Percentiles rank a stretch among this genome's conserved stretches.
Conservation (phyloP, 2,329 filamentous ascomycete species). For the Didymella lethalis region DNA sequence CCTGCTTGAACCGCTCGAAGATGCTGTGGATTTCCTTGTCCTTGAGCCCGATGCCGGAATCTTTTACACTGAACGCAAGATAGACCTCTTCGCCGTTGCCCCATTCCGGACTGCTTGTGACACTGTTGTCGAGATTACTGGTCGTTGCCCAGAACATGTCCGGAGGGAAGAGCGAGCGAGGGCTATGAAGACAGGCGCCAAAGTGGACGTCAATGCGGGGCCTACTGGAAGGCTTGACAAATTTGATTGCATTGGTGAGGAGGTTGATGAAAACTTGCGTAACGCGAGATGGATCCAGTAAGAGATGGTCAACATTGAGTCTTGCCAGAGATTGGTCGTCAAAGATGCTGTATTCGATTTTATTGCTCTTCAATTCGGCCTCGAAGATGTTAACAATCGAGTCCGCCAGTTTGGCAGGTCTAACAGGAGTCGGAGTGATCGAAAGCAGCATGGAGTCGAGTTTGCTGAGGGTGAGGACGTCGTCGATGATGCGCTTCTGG, state of each 20-base stretch:
- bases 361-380: conserved; percentile 47
- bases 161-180: conserved; percentile 36
- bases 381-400: conserved; percentile 52
- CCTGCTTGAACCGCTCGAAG: conserved; percentile 49
- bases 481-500: conserved; percentile 59
- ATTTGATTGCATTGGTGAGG: conserved; percentile 63
- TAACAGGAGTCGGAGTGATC: conserved; percentile 53
- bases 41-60: conserved; percentile 54
- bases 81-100: conserved; percentile 51
- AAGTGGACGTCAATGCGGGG: conserved; percentile 51
- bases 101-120: conserved; percentile 46
- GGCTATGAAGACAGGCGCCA: conserved; percentile 41
- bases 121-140: conserved; percentile 29
- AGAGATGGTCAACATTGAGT: conserved; percentile 50
- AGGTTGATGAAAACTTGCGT: conserved; percentile 82
- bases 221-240: conserved; percentile 48
- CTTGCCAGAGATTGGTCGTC: conserved; percentile 49
- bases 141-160: conserved; percentile 46
- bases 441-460: conserved; percentile 56
- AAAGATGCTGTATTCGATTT: conserved; percentile 41
- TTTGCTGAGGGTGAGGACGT: conserved; percentile 57
- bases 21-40: conserved; percentile 51
- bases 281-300: conserved; percentile 54
- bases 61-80: conserved; percentile 49
- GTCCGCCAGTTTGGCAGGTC: conserved; percentile 47